Base-by-base conservation (phyloP, 2,329 filamentous ascomycete genomes). In the Microthyrium microscopicum region DNA sequence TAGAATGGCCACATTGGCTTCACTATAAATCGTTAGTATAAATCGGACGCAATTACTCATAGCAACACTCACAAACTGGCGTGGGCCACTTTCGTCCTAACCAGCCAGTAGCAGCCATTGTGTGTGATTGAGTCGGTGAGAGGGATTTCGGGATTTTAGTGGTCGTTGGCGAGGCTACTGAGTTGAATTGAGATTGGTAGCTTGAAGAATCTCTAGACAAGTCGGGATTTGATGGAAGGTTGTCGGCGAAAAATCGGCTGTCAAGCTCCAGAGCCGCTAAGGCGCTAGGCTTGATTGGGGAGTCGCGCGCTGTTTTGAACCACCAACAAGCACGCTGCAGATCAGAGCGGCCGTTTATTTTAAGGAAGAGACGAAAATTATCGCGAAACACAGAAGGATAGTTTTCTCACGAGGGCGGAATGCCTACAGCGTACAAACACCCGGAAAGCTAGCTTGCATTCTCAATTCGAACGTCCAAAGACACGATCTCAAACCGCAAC, bases 1-100 rank as follows among this genome's bases (percentile, higher is more conserved):
- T 85, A 89, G 73, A 95, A 95, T 48, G 87, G 87, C 58, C 73
- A 74, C 76, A 91, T 76, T 50, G 87, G 84, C 69, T 73, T 72
- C 65, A 82, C 87, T 95, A 55, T 57, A 52, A 42, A 48, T 38
- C 37, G 41, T 55, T 49, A 55, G 53, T 45, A 39, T 31, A 13
- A 25, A 29, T 9, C 27, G 8, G 9, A 8, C 8, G 9, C 27
- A 9, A 29, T 9, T 17, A 17, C 8, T 29, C 16, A 12, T 8
- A 11, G 9, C 27, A 26, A 41, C 38, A 56, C 60, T 39, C 54
- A 66, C 62, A 57, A 45, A 66, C 44, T 40, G 58, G 58, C 49
- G 54, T 53, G 35, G 58, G 56, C 50, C 62, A 66, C 54, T 66
- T 66, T 54, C 57, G 62, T 46, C 60, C 61, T 47, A 66, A 58